Base-by-base conservation (phyloP, 2,329 filamentous ascomycete species). In the Claviceps humidiphila region DNA sequence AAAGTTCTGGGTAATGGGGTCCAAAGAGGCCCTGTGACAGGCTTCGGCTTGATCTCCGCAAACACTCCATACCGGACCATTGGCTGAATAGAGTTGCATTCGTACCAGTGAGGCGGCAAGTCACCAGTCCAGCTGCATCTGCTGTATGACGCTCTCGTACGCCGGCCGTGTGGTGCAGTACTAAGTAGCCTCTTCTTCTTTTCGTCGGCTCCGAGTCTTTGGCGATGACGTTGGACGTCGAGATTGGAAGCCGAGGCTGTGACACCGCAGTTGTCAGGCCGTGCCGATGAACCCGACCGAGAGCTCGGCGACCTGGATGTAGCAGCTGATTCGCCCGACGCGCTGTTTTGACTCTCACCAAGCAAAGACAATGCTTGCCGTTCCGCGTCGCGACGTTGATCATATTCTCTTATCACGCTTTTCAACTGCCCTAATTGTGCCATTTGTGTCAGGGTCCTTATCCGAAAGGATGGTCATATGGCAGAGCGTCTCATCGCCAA, bases 41-140 rank as follows among this genome's bases (percentile, higher is more conserved):
- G 24, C 47, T 20, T 50, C 40, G 48, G 4, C 40, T 26, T 7
- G n/a, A 42, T 37, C 34, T 51, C 17, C 17, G 22, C 22, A 38
- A 20, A 16, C 26, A 22, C 20, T 49, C 20, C 24, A 40, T 42
- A 49, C 38, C n/a, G 20, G 45, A 34, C 50, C 49, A 59, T 58
- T 61, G 59, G 56, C 41, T 53, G 43, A 30, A 20, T 49, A 52
- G 42, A 20, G 49, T 59, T 53, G 48, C 55, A 56, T 58, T 54
- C 57, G 59, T 63, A 47, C 47, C 47, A 52, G 41, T 39, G 37
- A 50, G 49, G 20, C 41, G 47, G 47, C 55, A 57, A 52, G 55
- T 58, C 51, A 51, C 45, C 41, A 51, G 53, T 26, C 16, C 54
- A 45, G 37, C 44, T 46, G 43, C 43, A 26, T 14, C 14, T 30